phyloP scores from a whole-genome alignment of 257 asterid genomes.

The Lithospermum erythrorhizon region DNA sequence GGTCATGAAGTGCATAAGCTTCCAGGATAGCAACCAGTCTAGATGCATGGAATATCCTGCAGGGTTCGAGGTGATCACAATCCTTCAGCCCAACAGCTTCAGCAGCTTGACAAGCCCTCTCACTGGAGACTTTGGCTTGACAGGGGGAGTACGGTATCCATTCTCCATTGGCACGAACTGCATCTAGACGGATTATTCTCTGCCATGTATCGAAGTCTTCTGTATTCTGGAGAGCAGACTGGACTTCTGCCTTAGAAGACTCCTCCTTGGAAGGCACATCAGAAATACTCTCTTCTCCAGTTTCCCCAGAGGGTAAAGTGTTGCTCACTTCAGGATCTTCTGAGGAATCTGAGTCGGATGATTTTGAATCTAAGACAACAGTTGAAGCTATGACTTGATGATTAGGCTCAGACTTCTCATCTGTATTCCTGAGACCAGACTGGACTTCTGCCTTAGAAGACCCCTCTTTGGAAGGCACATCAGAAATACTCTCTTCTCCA shows the following conservation, averaged over 20 bases:
- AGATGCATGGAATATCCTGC: conserved; percentile 70
- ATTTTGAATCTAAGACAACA: conserved; percentile 41
- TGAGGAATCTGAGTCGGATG: conserved; percentile 67
- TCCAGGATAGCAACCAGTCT: conserved; percentile 83
- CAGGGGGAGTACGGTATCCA: conserved; percentile 49
- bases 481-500: conserved; percentile 32
- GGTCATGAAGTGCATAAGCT: conserved; percentile 81
- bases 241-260: conserved; percentile 31
- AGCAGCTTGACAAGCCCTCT: conserved; percentile 60
- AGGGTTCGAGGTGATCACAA: conserved; percentile 61
- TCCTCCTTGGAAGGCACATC: conserved; percentile 19
- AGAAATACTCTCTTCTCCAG: conserved; percentile 30
- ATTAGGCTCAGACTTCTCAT: conserved; percentile 31
- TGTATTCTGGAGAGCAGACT: conserved; percentile 35
- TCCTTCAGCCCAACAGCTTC: conserved; percentile 71
- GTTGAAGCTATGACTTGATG: conserved; percentile 35
- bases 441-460: conserved; percentile 34
- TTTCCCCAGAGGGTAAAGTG: conserved; percentile 51
- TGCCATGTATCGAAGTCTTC: conserved; percentile 84
- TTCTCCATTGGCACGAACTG: conserved; percentile 74
- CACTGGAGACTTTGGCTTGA: conserved; percentile 42
- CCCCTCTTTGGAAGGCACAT: conserved; percentile 21
- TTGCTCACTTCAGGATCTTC: conserved; percentile 58
- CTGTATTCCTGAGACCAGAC: conserved; percentile 35
- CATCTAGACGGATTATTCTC: conserved; percentile 83